Evolutionary conservation across 176 grass and related monocot species (phyloP).

Genomic region (Triticum dicoccoides): DNA sequence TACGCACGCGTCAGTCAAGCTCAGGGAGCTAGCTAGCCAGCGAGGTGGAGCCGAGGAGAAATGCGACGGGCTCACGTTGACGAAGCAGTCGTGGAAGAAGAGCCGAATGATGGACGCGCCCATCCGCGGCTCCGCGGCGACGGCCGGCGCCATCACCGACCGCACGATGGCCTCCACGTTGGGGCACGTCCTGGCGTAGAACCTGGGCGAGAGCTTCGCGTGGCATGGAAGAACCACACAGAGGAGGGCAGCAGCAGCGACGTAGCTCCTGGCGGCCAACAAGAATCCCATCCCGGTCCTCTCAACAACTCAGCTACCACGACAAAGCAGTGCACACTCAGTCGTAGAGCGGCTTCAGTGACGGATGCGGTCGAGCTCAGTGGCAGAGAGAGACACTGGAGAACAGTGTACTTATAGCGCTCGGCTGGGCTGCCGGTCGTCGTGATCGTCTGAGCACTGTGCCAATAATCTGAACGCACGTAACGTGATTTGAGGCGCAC

Average conservation of each 20-base stretch:
- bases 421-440: background rate
- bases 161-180: constrained; percentile 39
- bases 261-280: background rate
- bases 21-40: background rate
- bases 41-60: background rate
- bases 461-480: background rate
- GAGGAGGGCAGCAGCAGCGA: constrained; percentile 14
- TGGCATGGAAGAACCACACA: constrained; percentile 30
- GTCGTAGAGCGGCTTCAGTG: background rate
- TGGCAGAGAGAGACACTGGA: background rate
- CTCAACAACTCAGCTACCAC: background rate
- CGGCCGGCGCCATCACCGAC: constrained; percentile 32
- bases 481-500: background rate
- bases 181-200: constrained; percentile 61
- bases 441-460: background rate
- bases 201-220: constrained; percentile 47
- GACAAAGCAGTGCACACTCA: background rate
- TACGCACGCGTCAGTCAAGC: background rate
- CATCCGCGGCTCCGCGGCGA: constrained; percentile 60
- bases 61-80: constrained; percentile 38
- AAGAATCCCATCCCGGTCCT: constrained; percentile 23
- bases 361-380: background rate
- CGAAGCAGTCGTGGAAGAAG: constrained; percentile 86
- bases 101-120: constrained; percentile 71
- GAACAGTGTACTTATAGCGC: constrained; percentile 10